phyloP scores from a whole-genome alignment of 371 early-diverging fungal species.

The Apophysomyces sp. region DNA sequence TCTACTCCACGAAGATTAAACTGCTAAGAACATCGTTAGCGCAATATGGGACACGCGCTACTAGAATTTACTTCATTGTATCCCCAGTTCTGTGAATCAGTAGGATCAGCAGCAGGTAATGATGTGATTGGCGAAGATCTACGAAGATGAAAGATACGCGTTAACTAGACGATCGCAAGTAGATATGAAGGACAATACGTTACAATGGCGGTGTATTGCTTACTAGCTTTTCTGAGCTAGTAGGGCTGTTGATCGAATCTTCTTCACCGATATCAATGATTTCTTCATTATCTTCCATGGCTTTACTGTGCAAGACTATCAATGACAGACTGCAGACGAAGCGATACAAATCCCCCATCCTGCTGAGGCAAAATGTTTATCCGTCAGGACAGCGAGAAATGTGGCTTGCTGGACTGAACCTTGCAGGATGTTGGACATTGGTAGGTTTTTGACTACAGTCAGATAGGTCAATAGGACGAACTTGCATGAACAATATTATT shows the following conservation, averaged over 20 bases:
- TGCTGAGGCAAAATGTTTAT: too few relatives aligned
- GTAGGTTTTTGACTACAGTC: too few relatives aligned
- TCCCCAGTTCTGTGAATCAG: neutral
- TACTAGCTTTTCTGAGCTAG: neutral
- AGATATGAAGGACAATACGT: neutral
- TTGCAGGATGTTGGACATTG: too few relatives aligned
- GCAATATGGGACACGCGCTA: neutral
- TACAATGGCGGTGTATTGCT: neutral
- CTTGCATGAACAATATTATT: too few relatives aligned
- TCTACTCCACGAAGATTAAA: conserved; percentile 34
- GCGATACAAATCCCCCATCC: too few relatives aligned
- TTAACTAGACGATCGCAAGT: neutral
- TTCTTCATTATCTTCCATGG: neutral
- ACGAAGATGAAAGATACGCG: too few relatives aligned
- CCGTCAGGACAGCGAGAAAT: too few relatives aligned
- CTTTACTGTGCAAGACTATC: neutral
- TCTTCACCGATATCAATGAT: neutral
- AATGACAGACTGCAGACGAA: neutral
- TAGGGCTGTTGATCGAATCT: neutral
- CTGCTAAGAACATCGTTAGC: neutral
- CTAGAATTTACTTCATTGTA: neutral
- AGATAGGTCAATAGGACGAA: too few relatives aligned
- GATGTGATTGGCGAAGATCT: too few relatives aligned
- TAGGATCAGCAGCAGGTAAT: neutral
- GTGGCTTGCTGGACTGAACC: too few relatives aligned